Base-by-base conservation (phyloP, 163 green algal species). In the Prototheca wickerhamii region DNA sequence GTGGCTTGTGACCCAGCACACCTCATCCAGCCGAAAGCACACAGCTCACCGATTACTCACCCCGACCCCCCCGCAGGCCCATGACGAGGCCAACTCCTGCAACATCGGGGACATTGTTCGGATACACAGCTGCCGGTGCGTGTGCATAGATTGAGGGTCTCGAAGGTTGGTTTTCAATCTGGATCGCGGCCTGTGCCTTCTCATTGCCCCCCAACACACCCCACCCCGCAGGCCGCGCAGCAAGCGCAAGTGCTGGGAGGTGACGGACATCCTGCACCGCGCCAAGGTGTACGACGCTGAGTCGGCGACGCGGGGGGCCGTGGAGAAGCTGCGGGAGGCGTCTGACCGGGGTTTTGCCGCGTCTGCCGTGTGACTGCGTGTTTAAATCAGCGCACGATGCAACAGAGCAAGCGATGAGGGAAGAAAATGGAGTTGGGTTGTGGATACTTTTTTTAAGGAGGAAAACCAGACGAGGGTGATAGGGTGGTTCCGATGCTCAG, bases 71-170 rank as follows among this genome's bases (percentile, higher is more conserved):
- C 1, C n/a, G n/a, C 69, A 81, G 73, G 78, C 78, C 15, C 78
- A 85, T 55, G 78, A 85, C 31, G 76, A 83, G 57, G 25, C 46
- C 12, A 64, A 82, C 52, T 57, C 62, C 29, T 83, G 76, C 64
- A 82, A 81, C 33, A 66, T 85, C 6, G 78, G 78, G 29, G 78
- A 85, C 65, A 76, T 58, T 28, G 78, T 85, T 18, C 63, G 73
- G 15, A 76, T 85, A 25, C 57, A 82, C 42, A 67, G 70, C 25
- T 71, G 65, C 32, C 64, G 70, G 63, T 71, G 12, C 8, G 30
- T 42, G 21, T 29, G 4, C 25, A 60, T 15, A 49, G 31, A 8
- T 7, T 28, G n/a, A n/a, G n/a, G n/a, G n/a, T n/a, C n/a, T n/a
- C n/a, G 6, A 12, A 43, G 40, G 4, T 20, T 35, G 4, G 25